Evolutionary conservation across 768 basidiomycete genomes (phyloP).

Genomic region (Piloderma croceum): DNA sequence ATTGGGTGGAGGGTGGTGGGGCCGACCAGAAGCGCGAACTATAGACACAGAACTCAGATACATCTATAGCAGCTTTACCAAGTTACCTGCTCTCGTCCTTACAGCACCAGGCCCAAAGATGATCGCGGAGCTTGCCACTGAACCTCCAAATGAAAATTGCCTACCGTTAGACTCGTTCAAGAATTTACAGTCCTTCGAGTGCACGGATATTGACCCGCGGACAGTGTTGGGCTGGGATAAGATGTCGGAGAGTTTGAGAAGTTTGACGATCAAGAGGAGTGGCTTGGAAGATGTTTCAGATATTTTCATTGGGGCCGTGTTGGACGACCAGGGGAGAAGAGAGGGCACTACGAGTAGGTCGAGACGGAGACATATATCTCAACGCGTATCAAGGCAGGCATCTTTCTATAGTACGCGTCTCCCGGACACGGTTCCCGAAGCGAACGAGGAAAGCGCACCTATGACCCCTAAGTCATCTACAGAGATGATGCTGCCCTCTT

Average conservation of each 20-base stretch:
- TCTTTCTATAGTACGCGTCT: conserved; percentile 47
- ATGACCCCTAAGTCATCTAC: conserved; percentile 9
- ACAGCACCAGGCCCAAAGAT: conserved; percentile 57
- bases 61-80: conserved; percentile 87
- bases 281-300: conserved; percentile 79
- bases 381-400: conserved; percentile 29
- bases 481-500: not conserved
- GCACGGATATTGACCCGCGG: conserved; percentile 77
- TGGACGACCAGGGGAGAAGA: conserved; percentile 68
- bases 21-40: conserved; percentile 46
- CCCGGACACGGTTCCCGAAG: conserved; percentile 55
- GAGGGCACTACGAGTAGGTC: conserved; percentile 47
- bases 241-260: conserved; percentile 61
- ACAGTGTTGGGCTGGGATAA: conserved; percentile 79
- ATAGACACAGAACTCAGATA: conserved; percentile 77
- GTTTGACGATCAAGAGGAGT: conserved; percentile 71
- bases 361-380: conserved; percentile 40
- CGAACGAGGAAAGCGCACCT: conserved; percentile 31
- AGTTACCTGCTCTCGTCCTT: conserved; percentile 73
- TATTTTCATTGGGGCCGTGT: conserved; percentile 67
- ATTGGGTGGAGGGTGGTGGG: conserved; percentile 72
- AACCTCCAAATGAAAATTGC: conserved; percentile 67
- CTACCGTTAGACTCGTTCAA: conserved; percentile 83
- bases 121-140: conserved; percentile 63
- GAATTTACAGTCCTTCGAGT: conserved; percentile 72